These are phyloP conservation scores for Boletus fagicola DNA, from an alignment of 768 basidiomycete genomes.

Conservation along the genomic window DNA sequence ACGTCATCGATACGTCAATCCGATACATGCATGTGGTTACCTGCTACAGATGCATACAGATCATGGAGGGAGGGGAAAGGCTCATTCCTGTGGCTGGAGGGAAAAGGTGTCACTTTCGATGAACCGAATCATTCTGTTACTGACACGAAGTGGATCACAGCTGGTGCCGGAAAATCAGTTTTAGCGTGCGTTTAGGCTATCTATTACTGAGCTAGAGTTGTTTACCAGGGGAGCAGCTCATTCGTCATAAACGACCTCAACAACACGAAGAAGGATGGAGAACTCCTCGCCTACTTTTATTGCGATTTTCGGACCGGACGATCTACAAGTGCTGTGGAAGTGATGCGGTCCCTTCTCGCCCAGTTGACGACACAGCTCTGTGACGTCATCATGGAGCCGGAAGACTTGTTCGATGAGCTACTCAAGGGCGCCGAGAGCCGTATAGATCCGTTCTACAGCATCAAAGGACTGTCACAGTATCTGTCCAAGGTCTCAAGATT, in stretches of 20 bases:
- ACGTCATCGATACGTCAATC: conserved; percentile 1
- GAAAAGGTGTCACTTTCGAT: conserved; percentile 12
- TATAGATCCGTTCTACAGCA: too few species aligned
- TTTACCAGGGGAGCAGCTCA: background rate
- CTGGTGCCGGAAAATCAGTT: conserved; percentile 1
- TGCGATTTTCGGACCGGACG: conserved; percentile 19
- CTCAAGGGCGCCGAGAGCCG: too few species aligned
- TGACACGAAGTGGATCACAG: background rate
- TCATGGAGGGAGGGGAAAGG: conserved; percentile 5
- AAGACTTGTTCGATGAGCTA: too few species aligned
- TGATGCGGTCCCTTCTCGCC: conserved; percentile 20
- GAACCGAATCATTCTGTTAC: background rate
- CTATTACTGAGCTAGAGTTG: too few species aligned
- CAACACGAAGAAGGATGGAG: background rate
- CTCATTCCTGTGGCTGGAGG: conserved; percentile 15
- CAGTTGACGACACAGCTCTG: conserved; percentile 9
- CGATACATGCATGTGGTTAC: conserved; percentile 17
- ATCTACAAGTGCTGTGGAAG: conserved; percentile 11
- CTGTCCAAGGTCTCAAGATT: too few species aligned
- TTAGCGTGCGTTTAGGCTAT: background rate
- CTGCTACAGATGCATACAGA: background rate
- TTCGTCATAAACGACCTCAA: background rate
- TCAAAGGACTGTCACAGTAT: too few species aligned
- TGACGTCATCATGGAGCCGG: background rate
- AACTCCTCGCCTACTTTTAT: conserved; percentile 18